A percentile compares a stretch with the other conserved stretches of the same genome.
Conservation (phyloP, 768 basidiomycete genomes). For the Xerocomellus intermedius region DNA sequence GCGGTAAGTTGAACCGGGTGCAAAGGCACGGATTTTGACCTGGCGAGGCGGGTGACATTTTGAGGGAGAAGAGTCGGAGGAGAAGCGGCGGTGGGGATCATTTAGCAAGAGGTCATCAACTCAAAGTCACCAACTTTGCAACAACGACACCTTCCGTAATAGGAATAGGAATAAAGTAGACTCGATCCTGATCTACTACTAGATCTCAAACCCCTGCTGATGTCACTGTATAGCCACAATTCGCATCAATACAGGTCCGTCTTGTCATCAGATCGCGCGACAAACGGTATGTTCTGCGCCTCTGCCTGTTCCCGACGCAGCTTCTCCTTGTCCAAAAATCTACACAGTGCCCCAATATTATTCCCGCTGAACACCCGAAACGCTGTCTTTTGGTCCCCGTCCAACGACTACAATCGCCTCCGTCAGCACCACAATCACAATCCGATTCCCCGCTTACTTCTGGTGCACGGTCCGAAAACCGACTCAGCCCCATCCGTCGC, state of each 20-base stretch:
- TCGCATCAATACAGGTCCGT: slow-evolving; percentile 51
- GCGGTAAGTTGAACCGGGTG: neutral
- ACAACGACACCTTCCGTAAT: slow-evolving; percentile 10
- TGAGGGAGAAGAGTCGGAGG: neutral
- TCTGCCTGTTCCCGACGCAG: slow-evolving; percentile 57
- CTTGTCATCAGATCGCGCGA: slow-evolving; percentile 61
- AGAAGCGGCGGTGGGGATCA: slow-evolving; percentile 1
- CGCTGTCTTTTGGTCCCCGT: slow-evolving; percentile 61
- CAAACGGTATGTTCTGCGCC: slow-evolving; percentile 55
- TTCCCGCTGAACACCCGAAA: slow-evolving; percentile 80
- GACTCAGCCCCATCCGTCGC: slow-evolving; percentile 62
- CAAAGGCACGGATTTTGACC: neutral
- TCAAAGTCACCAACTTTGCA: neutral
- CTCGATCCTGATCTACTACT: neutral
- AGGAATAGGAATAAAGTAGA: neutral
- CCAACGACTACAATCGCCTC: slow-evolving; percentile 48
- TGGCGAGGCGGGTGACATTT: slow-evolving; percentile 1
- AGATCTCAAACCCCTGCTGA: neutral
- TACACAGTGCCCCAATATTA: slow-evolving; percentile 59
- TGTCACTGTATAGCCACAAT: neutral
- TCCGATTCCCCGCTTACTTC: slow-evolving; percentile 38
- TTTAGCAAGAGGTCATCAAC: neutral
- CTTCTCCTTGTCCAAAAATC: slow-evolving; percentile 72
- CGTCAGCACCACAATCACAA: slow-evolving; percentile 1
- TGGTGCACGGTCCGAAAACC: slow-evolving; percentile 76